Evolutionary conservation across 2,329 filamentous ascomycete species (phyloP).

Genomic region (Phaeophleospora eucalypticola): DNA sequence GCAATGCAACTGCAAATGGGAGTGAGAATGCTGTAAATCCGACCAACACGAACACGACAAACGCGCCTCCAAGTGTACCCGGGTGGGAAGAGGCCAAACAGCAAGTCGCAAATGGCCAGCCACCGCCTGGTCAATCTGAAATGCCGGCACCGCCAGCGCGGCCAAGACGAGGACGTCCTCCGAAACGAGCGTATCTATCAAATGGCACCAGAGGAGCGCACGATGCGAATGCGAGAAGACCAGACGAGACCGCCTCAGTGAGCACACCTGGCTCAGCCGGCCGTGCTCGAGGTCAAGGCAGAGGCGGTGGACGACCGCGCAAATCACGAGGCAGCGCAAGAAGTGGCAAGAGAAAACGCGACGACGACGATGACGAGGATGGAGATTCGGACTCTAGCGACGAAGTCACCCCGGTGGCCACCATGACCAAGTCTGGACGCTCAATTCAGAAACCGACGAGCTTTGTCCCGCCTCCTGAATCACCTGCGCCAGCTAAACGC

Average conservation of each 20-base stretch:
- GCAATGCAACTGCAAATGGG: not conserved
- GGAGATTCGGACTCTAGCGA: slow-evolving; percentile 29
- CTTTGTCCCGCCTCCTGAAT: slow-evolving; percentile 55
- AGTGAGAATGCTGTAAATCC: slow-evolving; percentile 39
- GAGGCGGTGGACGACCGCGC: slow-evolving; percentile 22
- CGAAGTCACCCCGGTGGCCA: slow-evolving; percentile 54
- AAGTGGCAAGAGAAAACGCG: slow-evolving; percentile 35
- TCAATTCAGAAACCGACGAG: slow-evolving; percentile 63
- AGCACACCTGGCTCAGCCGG: slow-evolving; percentile 7
- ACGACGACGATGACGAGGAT: slow-evolving; percentile 38
- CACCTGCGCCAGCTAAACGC: slow-evolving; percentile 46
- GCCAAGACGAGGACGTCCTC: not conserved
- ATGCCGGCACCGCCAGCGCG: not conserved
- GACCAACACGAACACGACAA: slow-evolving; percentile 33
- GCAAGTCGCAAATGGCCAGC: not conserved
- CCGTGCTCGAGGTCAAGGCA: slow-evolving; percentile 30
- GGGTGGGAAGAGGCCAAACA: slow-evolving; percentile 39
- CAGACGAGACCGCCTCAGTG: not conserved
- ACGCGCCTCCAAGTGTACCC: slow-evolving; percentile 34
- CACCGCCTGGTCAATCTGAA: not conserved
- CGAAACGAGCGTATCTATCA: not conserved
- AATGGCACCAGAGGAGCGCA: not conserved
- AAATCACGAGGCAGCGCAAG: slow-evolving; percentile 35
- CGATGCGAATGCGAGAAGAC: not conserved
- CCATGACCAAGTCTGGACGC: slow-evolving; percentile 71